Evolutionary conservation across 345 rosid genomes (phyloP), one percentile per base, ranked within the genome.

Genomic region (Lagerstroemia speciosa): DNA sequence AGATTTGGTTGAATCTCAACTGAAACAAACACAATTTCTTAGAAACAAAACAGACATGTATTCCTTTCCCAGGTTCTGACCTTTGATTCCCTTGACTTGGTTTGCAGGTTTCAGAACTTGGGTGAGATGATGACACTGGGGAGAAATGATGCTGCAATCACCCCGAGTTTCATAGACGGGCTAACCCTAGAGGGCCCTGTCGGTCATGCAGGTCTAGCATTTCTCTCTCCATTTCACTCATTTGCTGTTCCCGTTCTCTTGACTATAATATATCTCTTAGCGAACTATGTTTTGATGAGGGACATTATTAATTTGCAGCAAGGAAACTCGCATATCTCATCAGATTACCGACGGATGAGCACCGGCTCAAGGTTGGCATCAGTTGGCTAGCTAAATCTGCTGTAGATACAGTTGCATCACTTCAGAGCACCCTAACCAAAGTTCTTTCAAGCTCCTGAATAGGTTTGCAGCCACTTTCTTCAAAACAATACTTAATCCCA

Each of bases 61-160:
- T 53, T 53, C 30, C 30, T 5, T 53, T n/a, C 29, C 60, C 60
- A 58, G 8, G 15, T 37, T 64, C 45, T 38, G n/a, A 64, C 27
- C 31, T 24, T 16, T 60, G 41, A 32, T 52, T 33, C 63, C 6
- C 50, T 58, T 36, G 30, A n/a, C 66, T 60, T 33, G 37, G n/a
- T 50, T 71, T 62, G 48, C 84, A 93, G 98, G 83, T 93, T 86
- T 72, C 97, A 93, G 75, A 91, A 91, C 70, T 75, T 93, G 32
- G 97, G 98, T 41, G 98, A 93, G 81, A 93, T 93, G 98, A 91
- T 93, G 96, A 89, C 83, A 32, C 83, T 93, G 33, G 98, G 97
- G 52, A 84, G 88, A 86, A 84, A 77, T 38, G 92, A 93, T 58
- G 98, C 87, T 46, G 94, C 98, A 29, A 71, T 93, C 67, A 77